phyloP scores from a whole-genome alignment of 2,329 filamentous ascomycete species.

The Anisogramma anomala region DNA sequence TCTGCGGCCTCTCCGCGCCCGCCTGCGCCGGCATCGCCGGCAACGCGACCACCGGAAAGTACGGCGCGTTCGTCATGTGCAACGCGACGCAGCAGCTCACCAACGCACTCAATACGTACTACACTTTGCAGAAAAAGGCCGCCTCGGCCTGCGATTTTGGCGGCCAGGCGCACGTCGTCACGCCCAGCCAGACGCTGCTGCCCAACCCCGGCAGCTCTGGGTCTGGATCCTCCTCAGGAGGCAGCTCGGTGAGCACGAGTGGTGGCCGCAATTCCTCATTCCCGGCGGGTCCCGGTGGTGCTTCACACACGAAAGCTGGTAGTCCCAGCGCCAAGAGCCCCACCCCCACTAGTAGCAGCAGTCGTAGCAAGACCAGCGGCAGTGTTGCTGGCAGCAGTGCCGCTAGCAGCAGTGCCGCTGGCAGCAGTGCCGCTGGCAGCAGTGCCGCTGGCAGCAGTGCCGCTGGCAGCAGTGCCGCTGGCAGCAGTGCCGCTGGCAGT shows the following conservation, averaged over 20 bases:
- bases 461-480: too few species aligned
- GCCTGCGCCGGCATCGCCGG: constrained; percentile 57
- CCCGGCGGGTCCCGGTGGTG: background rate
- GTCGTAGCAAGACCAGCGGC: too few species aligned
- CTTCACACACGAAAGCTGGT: background rate
- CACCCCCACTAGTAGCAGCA: too few species aligned
- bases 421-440: too few species aligned
- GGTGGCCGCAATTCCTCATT: too few species aligned
- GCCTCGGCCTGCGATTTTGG: constrained; percentile 58
- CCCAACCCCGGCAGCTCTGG: background rate
- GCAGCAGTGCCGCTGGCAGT: background rate
- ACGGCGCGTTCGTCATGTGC: constrained; percentile 72
- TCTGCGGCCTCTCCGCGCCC: constrained; percentile 48
- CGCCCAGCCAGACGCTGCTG: constrained; percentile 2
- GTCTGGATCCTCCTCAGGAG: constrained; percentile 2
- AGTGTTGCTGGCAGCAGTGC: too few species aligned
- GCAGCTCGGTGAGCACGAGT: constrained; percentile 5
- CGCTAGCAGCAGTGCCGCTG: too few species aligned
- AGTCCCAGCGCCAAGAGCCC: too few species aligned
- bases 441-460: too few species aligned
- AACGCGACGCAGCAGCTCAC: constrained; percentile 56
- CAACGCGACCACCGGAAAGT: constrained; percentile 56
- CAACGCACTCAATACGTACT: constrained; percentile 65
- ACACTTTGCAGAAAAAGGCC: constrained; percentile 41
- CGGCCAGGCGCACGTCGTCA: constrained; percentile 41